Base-by-base conservation (phyloP, 352 stramenopile species). In the Phytophthora chlamydospora region DNA sequence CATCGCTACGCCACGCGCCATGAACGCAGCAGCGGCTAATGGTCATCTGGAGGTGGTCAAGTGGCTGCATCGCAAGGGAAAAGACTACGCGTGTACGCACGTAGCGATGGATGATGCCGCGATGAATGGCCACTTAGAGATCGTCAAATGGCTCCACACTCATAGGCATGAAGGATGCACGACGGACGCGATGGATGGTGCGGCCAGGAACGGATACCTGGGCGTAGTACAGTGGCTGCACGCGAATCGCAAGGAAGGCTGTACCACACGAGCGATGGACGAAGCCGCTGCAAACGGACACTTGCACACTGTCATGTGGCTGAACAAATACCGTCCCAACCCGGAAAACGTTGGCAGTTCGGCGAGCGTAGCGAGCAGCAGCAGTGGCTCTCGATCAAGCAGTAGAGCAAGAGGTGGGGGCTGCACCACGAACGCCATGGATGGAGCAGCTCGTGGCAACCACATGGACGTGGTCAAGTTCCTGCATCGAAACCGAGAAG, bases 91-190 rank as follows among this genome's bases (percentile, higher is more conserved):
- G 3, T 66, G 68, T 11, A 66, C 58, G 2, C 58, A 63, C 21
- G 36, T 70, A 8, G 72, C 74, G 0, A 84, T 87, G 72, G 72
- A 77, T 6, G 41, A 71, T 5, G 75, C 77, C 2, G 77, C 73
- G 0, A 73, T 68, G n/a, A 73, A 71, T 8, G 72, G 69, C 2
- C 50, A 79, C 38, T 5, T 84, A 8, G 55, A 79, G 6, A 33
- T 83, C 0, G 64, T 80, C 13, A 66, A 66, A 21, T 76, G 64
- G 71, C 65, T 80, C 6, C 68, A 73, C 32, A 17, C 47, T 4
- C 58, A 73, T 44, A 45, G 57, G 19, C 14, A 47, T 19, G 61
- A 59, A 49, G 60, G 49, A 10, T 68, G 52, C 13, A 71, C 58
- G n/a, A 66, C 45, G 0, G 45, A 73, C 6, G 71, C 71, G 5